Evolutionary conservation across 768 basidiomycete genomes (phyloP).

Genomic region (Boletus reticuloceps): DNA sequence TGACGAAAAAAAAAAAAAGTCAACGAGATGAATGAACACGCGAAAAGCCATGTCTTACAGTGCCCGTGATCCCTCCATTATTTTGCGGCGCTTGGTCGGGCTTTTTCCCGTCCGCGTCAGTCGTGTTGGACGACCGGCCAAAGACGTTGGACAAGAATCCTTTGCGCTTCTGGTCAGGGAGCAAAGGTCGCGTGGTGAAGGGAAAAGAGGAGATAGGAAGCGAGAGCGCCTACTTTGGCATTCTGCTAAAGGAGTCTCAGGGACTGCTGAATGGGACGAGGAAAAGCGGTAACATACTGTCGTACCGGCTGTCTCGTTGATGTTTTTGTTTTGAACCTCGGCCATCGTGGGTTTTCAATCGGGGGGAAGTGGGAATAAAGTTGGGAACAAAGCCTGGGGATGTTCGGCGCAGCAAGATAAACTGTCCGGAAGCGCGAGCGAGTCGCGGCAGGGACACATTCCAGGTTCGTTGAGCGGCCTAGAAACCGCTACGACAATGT

Average conservation of each 20-base stretch:
- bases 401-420: background rate
- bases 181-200: background rate
- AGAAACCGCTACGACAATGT: background rate
- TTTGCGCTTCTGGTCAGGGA: conserved; percentile 12
- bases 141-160: conserved; percentile 13
- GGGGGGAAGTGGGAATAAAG: background rate
- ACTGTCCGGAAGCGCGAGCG: background rate
- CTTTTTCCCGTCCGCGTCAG: background rate
- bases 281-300: background rate
- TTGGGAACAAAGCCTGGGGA: too few species aligned
- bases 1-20: background rate
- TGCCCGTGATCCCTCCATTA: conserved; percentile 6
- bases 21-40: too few species aligned
- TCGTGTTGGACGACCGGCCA: background rate
- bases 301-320: background rate
- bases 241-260: background rate
- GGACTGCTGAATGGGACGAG: background rate
- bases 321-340: background rate
- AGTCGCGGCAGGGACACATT: background rate
- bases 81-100: background rate
- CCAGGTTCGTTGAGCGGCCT: background rate
- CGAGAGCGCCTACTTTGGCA: conserved; percentile 3
- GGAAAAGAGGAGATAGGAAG: background rate
- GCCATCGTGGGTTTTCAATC: background rate
- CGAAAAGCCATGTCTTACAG: background rate